Conservation (phyloP, 495 filamentous ascomycete species). For the Astrothelium macrocarpum region DNA sequence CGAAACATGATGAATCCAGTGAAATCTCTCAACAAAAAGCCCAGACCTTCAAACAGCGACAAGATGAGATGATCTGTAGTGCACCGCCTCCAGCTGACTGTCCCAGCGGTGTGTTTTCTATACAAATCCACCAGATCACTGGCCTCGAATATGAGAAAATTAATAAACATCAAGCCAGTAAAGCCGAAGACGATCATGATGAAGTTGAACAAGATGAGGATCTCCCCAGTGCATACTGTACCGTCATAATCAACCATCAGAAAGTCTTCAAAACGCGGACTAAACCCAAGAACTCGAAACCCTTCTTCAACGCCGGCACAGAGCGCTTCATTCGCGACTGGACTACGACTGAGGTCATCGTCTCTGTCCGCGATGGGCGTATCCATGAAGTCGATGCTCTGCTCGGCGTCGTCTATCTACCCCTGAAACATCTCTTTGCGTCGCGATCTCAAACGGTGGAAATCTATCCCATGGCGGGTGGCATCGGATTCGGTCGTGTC, state of each 20-base stretch:
- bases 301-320: conserved; percentile 70
- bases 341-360: conserved; percentile 50
- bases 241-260: conserved; percentile 58
- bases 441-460: conserved; percentile 49
- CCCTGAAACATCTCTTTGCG: conserved; percentile 46
- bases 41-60: conserved; percentile 45
- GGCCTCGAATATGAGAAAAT: conserved; percentile 51
- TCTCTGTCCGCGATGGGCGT: conserved; percentile 54
- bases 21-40: conserved; percentile 54
- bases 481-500: conserved; percentile 58
- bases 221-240: conserved; percentile 58
- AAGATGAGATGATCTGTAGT: conserved; percentile 45
- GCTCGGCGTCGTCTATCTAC: conserved; percentile 57
- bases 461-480: conserved; percentile 48
- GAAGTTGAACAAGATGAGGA: conserved; percentile 52
- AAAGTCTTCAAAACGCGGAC: conserved; percentile 62
- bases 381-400: conserved; percentile 58
- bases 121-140: conserved; percentile 66
- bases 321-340: conserved; percentile 63
- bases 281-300: conserved; percentile 66
- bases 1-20: conserved; percentile 41
- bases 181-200: conserved; percentile 40
- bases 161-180: conserved; percentile 38
- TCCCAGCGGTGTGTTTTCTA: conserved; percentile 53
- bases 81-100: conserved; percentile 47